Evolutionary conservation across 805 yeast genomes (phyloP).

Genomic region (Saccharomycopsis sp.): DNA sequence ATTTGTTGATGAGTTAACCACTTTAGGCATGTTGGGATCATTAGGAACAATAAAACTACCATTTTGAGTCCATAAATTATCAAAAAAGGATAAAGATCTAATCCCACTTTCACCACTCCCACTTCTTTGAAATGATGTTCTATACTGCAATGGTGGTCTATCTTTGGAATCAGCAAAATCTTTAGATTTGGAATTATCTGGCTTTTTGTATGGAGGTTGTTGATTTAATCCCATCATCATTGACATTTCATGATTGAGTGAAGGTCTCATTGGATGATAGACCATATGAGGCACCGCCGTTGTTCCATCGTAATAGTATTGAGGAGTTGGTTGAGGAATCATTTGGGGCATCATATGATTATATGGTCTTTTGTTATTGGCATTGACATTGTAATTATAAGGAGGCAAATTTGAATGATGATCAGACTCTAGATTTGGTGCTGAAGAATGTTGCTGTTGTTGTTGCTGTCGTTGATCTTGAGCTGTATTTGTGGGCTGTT

Average conservation of each 20-base stretch:
- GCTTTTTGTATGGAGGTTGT: too few relatives aligned
- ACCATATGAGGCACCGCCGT: too few relatives aligned
- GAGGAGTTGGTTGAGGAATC: not conserved
- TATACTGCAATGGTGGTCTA: too few relatives aligned
- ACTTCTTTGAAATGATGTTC: constrained; percentile 7
- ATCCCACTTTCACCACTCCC: constrained; percentile 7
- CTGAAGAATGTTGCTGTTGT: not conserved
- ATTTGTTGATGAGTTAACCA: not conserved
- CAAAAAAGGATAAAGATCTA: constrained; percentile 10
- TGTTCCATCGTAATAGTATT: not conserved
- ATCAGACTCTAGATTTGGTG: too few relatives aligned
- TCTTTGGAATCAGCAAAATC: too few relatives aligned
- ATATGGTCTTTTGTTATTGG: too few relatives aligned
- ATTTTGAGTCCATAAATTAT: constrained; percentile 8
- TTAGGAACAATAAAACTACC: not conserved
- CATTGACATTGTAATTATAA: too few relatives aligned
- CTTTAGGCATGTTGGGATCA: not conserved
- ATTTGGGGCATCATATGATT: not conserved
- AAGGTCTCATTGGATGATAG: constrained; percentile 1
- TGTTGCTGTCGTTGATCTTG: too few relatives aligned
- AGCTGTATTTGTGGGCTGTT: not conserved
- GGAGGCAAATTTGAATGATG: too few relatives aligned
- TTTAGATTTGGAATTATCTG: too few relatives aligned
- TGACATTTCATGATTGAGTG: too few relatives aligned
- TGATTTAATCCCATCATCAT: too few relatives aligned